A percentile compares a stretch with the other conserved stretches of the same genome.
Evolutionary conservation across 1,284 basidiomycete species (phyloP).

Genomic region (Sanguinoderma infundibulare): DNA sequence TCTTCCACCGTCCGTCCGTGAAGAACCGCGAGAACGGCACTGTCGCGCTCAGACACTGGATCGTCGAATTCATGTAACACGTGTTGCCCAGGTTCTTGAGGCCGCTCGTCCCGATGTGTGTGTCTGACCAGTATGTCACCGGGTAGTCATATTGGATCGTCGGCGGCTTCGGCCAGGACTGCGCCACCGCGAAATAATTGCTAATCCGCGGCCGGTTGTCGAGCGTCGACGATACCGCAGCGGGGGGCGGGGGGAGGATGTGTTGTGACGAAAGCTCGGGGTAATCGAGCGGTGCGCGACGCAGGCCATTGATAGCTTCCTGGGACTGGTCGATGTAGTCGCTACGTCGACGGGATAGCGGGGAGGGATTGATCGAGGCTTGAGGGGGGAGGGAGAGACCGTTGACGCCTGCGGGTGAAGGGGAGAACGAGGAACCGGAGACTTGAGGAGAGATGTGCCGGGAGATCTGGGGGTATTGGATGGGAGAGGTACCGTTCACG

Average conservation of each 20-base stretch:
- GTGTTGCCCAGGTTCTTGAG: conserved; percentile 98
- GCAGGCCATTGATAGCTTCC: conserved; percentile 63
- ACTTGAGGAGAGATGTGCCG: conserved; percentile 39
- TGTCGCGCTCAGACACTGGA: conserved; percentile 94
- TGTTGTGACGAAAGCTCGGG: conserved; percentile 69
- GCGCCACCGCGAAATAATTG: conserved; percentile 34
- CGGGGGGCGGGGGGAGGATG: conserved; percentile 77
- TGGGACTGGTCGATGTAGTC: conserved; percentile 83
- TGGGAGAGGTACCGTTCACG: conserved; percentile 38
- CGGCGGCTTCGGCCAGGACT: conserved; percentile 50
- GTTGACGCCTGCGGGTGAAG: conserved; percentile 33
- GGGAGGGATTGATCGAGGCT: conserved; percentile 77
- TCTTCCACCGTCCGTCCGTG: conserved; percentile 90
- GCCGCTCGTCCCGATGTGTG: conserved; percentile 82
- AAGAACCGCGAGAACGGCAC: conserved; percentile 92
- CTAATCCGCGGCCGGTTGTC: conserved; percentile 61
- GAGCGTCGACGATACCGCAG: conserved; percentile 65
- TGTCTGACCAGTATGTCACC: conserved; percentile 81
- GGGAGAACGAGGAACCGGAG: conserved; percentile 41
- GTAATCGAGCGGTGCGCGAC: conserved; percentile 74
- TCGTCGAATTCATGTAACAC: conserved; percentile 98
- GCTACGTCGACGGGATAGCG: conserved; percentile 72
- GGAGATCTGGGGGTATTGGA: conserved; percentile 51
- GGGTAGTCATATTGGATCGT: conserved; percentile 74
- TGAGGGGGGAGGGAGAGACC: conserved; percentile 69